These are phyloP conservation scores for Mycena chlorophos DNA, from an alignment of 768 basidiomycete genomes.

Conservation along the genomic window DNA sequence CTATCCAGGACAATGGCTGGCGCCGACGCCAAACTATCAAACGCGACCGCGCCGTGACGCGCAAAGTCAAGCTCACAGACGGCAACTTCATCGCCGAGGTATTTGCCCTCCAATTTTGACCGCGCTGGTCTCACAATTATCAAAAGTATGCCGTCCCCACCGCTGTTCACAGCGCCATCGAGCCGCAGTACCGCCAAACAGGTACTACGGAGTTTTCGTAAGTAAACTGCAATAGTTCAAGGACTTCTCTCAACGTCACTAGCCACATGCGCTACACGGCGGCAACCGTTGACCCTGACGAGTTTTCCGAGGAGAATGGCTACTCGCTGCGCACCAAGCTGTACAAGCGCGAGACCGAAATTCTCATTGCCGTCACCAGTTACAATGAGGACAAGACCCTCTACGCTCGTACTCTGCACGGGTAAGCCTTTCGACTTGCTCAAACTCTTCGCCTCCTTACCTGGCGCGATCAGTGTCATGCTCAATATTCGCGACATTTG, in stretches of 20 bases:
- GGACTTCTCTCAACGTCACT: neutral
- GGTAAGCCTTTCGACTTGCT: neutral
- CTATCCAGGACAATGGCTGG: slow-evolving; percentile 52
- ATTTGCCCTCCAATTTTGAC: neutral
- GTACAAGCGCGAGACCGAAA: slow-evolving; percentile 88
- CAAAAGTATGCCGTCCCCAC: slow-evolving; percentile 75
- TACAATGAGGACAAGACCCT: slow-evolving; percentile 93
- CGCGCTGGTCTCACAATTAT: neutral
- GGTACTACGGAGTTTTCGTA: slow-evolving; percentile 91
- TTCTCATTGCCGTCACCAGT: slow-evolving; percentile 92
- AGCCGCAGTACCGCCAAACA: slow-evolving; percentile 69
- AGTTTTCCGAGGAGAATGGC: slow-evolving; percentile 70
- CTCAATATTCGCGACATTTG: slow-evolving; percentile 97
- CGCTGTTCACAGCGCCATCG: slow-evolving; percentile 79
- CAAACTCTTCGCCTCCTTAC: neutral
- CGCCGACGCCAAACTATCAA: slow-evolving; percentile 86
- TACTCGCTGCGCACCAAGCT: slow-evolving; percentile 82
- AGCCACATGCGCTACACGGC: slow-evolving; percentile 95
- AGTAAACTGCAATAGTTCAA: slow-evolving; percentile 29
- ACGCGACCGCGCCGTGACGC: slow-evolving; percentile 76
- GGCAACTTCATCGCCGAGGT: slow-evolving; percentile 87
- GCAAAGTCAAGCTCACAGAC: slow-evolving; percentile 89
- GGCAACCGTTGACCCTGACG: slow-evolving; percentile 88
- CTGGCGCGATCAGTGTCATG: slow-evolving; percentile 88
- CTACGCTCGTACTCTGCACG: slow-evolving; percentile 71